These are phyloP conservation scores for Suillus americanus DNA, from an alignment of 768 basidiomycete genomes.

Conservation along the genomic window DNA sequence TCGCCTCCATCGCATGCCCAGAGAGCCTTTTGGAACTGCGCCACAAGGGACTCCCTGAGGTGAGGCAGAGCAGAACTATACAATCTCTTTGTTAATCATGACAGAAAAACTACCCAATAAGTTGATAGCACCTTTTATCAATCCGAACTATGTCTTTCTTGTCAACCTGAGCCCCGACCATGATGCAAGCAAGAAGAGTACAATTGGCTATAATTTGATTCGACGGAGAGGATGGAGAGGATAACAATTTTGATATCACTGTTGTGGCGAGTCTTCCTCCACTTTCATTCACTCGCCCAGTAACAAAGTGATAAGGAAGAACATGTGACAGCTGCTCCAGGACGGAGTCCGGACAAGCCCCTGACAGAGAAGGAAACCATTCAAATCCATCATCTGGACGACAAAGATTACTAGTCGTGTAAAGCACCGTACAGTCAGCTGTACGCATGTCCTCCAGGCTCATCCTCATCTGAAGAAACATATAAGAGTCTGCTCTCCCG, in stretches of 20 bases:
- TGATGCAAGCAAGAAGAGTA: neutral
- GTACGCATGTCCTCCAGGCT: neutral
- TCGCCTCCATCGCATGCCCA: too few species aligned
- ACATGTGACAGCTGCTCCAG: neutral
- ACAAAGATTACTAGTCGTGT: neutral
- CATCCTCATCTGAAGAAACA: neutral
- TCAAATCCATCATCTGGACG: too few species aligned
- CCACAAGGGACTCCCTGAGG: neutral
- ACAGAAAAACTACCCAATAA: neutral
- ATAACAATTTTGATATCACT: neutral
- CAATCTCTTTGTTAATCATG: neutral
- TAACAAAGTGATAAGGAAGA: neutral
- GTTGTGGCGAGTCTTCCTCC: neutral
- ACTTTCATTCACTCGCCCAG: neutral
- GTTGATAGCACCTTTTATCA: neutral
- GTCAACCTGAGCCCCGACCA: neutral
- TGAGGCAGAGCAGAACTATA: neutral
- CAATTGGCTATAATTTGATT: neutral
- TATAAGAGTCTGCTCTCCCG: neutral
- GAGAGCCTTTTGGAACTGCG: too few species aligned
- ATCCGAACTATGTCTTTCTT: neutral
- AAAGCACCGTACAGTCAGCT: neutral
- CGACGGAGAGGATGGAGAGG: neutral
- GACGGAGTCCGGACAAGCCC: neutral
- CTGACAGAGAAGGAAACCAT: too few species aligned